Evolutionary conservation across 441 rosid species (phyloP), one percentile per base, ranked within the genome.

Genomic region (Francoa sonchifolia): DNA sequence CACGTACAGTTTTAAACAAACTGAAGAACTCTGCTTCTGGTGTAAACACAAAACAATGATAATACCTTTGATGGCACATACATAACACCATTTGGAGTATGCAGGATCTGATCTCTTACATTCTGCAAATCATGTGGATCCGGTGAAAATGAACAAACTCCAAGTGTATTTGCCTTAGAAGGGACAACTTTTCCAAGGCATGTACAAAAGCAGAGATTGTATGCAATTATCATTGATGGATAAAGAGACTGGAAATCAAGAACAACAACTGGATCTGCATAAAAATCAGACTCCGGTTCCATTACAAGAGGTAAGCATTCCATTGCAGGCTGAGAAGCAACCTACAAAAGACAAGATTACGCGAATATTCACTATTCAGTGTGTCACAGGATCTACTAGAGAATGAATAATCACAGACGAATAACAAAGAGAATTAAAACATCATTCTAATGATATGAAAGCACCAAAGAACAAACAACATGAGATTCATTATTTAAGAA

Each of bases 241-340:
- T 92, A 86, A 44, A 92, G 95, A 56, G 99, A 86, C 58, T 92
- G 99, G 61, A 92, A 92, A 63, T 92, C 99, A 80, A 86, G 72
- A 66, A 92, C 95, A 44, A 92, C 68, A 48, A 92, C 92, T 44
- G 99, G 99, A 58, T 83, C 99, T 29, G 73, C 73, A 62, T 81
- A 90, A 66, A 90, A 90, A 36, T 86, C 83, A 52, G 99, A 92
- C 65, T 80, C 95, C 15, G 96, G 94, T 57, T 92, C 99, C 99
- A 92, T 92, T 49, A 92, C 99, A 40, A 92, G 86, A 52, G 99
- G 95, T 49, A 92, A 38, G 59, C 99, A 92, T 70, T 86, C 95
- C 99, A 92, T 92, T 39, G 96, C 99, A 43, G 99, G 96, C 60
- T 92, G 99, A 59, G 82, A 81, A 63, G 99, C 96, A 65, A 92